Evolutionary conservation across 1,139 yeast species (phyloP).

Genomic region (Debaryomycetaceae sp.): DNA sequence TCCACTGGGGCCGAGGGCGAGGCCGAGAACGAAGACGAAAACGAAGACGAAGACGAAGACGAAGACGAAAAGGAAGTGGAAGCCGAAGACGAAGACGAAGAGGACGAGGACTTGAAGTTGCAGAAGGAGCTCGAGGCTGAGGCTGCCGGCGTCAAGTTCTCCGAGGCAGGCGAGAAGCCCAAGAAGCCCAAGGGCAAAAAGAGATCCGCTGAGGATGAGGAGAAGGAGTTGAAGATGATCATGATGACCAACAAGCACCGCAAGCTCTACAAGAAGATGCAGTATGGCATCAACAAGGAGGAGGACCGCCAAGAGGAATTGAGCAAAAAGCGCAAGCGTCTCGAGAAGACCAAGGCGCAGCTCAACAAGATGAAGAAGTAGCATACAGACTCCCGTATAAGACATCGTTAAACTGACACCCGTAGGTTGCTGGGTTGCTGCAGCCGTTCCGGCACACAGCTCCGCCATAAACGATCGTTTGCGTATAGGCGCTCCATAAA

Average conservation of each 20-base stretch:
- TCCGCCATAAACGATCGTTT: too few relatives aligned
- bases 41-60: constrained; percentile 45
- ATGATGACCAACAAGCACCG: constrained; percentile 98
- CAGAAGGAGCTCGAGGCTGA: constrained; percentile 89
- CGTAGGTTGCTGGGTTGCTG: too few relatives aligned
- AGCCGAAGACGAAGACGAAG: constrained; percentile 45
- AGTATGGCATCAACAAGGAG: constrained; percentile 83
- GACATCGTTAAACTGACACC: too few relatives aligned
- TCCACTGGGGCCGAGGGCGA: constrained; percentile 30
- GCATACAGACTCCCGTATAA: constrained; percentile 2
- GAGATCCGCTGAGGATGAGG: constrained; percentile 57
- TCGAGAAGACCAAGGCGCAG: constrained; percentile 63
- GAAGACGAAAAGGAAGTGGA: constrained; percentile 46
- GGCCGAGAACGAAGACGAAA: constrained; percentile 50
- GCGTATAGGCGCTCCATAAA: too few relatives aligned
- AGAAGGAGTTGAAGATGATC: constrained; percentile 82
- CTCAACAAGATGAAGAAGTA: constrained; percentile 37
- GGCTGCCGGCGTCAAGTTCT: constrained; percentile 77
- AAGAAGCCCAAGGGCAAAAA: constrained; percentile 23
- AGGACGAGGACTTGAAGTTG: constrained; percentile 58
- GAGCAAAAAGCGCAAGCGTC: constrained; percentile 72
- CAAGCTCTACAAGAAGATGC: constrained; percentile 92
- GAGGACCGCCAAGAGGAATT: constrained; percentile 73
- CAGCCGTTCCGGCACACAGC: too few relatives aligned
- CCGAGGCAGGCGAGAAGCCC: constrained; percentile 42